Evolutionary conservation across 2,329 filamentous ascomycete species (phyloP).

Genomic region (Lachnellula occidentalis): DNA sequence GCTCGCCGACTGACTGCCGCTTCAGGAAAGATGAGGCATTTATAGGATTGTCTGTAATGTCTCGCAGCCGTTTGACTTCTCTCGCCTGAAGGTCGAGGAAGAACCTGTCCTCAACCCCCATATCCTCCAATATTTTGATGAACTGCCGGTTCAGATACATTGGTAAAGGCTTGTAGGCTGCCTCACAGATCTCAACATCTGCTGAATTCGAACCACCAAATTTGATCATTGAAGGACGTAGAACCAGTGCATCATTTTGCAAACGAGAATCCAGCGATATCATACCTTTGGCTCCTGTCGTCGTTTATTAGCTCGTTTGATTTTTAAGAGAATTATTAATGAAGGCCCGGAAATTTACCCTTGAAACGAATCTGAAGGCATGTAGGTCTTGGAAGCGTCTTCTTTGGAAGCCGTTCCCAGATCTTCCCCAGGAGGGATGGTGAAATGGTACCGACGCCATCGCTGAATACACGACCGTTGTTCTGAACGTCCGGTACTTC

Average conservation of each 20-base stretch:
- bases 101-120: slow-evolving; percentile 51
- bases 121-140: slow-evolving; percentile 83
- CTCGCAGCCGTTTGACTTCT: slow-evolving; percentile 55
- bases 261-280: slow-evolving; percentile 62
- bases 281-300: slow-evolving; percentile 68
- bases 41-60: slow-evolving; percentile 49
- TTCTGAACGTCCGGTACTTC: slow-evolving; percentile 47
- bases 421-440: slow-evolving; percentile 52
- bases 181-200: slow-evolving; percentile 68
- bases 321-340: too few relatives aligned
- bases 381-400: slow-evolving; percentile 46
- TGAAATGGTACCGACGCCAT: slow-evolving; percentile 75
- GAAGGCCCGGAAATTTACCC: slow-evolving; percentile 35
- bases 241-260: slow-evolving; percentile 48
- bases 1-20: slow-evolving; percentile 53
- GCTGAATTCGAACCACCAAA: slow-evolving; percentile 52
- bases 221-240: slow-evolving; percentile 76
- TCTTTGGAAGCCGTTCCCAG: slow-evolving; percentile 47
- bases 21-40: slow-evolving; percentile 65
- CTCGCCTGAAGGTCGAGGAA: slow-evolving; percentile 60
- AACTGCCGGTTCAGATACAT: slow-evolving; percentile 72
- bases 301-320: too few relatives aligned
- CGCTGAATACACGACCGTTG: slow-evolving; percentile 63
- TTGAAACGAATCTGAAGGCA: slow-evolving; percentile 70
- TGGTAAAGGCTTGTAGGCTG: slow-evolving; percentile 59